Evolutionary conservation across 2,329 filamentous ascomycete genomes (phyloP), one percentile per base, ranked within the genome.

Genomic region (Microdochium bolleyi): DNA sequence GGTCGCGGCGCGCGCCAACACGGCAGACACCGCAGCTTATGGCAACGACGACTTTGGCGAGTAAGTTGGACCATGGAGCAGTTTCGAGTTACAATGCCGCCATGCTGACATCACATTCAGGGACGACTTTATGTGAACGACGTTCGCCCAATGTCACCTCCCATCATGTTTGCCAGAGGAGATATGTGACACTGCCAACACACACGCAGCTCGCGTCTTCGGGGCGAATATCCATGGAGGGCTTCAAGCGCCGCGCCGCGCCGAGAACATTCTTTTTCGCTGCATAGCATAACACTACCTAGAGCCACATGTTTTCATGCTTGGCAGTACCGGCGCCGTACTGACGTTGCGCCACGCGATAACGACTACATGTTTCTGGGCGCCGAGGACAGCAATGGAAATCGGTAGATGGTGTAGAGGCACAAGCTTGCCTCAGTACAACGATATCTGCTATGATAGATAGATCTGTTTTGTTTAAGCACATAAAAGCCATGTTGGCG

Each of bases 31-130:
- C n/a, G 82, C 79, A 53, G 76, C 83, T 49, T 96, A 97, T 64
- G 88, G 89, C 27, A 87, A 91, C 52, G 88, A 89, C 41, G 76
- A 68, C 55, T 89, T 89, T 65, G 92, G 89, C 73, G 92, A 95
- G 82, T 89, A 77, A 78, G 90, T 85, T 50, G 24, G 46, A 49
- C 25, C 25, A 38, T n/a, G 22, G 3, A 51, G 25, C 30, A 50
- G 34, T 49, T 22, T 25, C 51, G 24, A 51, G 9, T 13, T 3
- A 50, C 24, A 44, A 54, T 55, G 51, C 48, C 52, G n/a, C 32
- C 11, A 30, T 30, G 27, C 13, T 37, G 10, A 32, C 13, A 34
- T 13, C 30, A n/a, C 51, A 54, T 34, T 9, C 53, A 87, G 84
- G 64, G 84, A 85, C 60, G 84, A 88, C 68, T 88, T 88, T 63